Evolutionary conservation across 2,329 filamentous ascomycete genomes (phyloP).

Genomic region (Monosporascus sp.): DNA sequence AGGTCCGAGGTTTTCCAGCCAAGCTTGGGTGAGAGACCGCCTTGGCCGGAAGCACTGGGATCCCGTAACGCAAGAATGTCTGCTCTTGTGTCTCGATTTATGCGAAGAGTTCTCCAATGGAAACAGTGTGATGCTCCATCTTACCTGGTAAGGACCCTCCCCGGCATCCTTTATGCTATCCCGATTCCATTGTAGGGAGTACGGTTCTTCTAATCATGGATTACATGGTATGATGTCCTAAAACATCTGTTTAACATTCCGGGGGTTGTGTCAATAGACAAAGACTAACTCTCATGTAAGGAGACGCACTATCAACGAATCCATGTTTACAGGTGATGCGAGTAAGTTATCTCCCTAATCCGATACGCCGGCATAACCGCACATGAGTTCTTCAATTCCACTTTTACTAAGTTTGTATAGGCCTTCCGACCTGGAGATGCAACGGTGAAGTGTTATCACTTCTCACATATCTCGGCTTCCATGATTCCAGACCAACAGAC

Average conservation of each 20-base stretch:
- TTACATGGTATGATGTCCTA: no score
- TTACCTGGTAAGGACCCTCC: background rate
- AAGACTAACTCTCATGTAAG: background rate
- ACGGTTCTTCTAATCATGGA: no score
- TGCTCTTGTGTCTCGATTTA: conserved; percentile 21
- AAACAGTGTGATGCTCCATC: conserved; percentile 19
- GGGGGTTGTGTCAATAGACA: background rate
- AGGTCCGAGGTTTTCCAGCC: background rate
- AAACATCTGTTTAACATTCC: no score
- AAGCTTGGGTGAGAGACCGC: conserved; percentile 5
- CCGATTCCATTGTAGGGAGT: no score
- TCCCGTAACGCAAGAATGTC: conserved; percentile 12
- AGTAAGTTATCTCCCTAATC: conserved; percentile 11
- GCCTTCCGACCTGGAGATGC: conserved; percentile 20
- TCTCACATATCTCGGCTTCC: conserved; percentile 45
- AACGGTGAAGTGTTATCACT: conserved; percentile 21
- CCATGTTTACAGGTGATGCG: conserved; percentile 19
- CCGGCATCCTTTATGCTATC: no score
- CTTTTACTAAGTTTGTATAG: conserved; percentile 11
- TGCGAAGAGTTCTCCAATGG: conserved; percentile 22
- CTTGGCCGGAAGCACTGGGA: conserved; percentile 7
- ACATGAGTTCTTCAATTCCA: conserved; percentile 4
- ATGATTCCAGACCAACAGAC: conserved; percentile 31
- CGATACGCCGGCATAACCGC: background rate
- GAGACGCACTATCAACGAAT: conserved; percentile 14